phyloP scores from a whole-genome alignment of 78 protist genomes.

The Cavenderia fasciculata region DNA sequence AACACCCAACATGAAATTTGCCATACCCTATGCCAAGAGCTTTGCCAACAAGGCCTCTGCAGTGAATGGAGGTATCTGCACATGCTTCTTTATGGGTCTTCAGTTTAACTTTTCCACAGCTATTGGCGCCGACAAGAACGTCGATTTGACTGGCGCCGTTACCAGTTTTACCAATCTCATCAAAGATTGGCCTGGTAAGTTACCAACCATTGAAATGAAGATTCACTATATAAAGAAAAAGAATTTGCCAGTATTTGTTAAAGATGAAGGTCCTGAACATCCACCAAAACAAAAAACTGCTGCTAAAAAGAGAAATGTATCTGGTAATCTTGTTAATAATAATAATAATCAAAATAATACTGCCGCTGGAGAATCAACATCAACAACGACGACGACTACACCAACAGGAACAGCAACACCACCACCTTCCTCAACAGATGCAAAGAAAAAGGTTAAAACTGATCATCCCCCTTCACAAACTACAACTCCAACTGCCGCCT shows the following conservation, averaged over 20 bases:
- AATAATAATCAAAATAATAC: slow-evolving; percentile 6
- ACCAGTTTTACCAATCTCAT: slow-evolving; percentile 44
- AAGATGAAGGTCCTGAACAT: slow-evolving; percentile 12
- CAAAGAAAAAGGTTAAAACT: neutral
- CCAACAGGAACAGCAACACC: neutral
- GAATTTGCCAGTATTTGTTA: slow-evolving; percentile 44
- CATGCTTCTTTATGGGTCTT: slow-evolving; percentile 77
- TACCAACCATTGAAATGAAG: slow-evolving; percentile 74
- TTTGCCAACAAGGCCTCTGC: neutral
- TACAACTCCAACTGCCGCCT: neutral
- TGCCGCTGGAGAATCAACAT: neutral
- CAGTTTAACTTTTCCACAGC: slow-evolving; percentile 41
- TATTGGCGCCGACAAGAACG: slow-evolving; percentile 34
- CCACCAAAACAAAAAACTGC: slow-evolving; percentile 6
- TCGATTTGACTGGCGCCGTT: slow-evolving; percentile 75
- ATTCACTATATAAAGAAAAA: slow-evolving; percentile 51
- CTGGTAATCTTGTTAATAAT: neutral
- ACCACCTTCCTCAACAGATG: neutral
- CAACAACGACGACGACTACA: neutral
- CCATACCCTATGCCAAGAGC: slow-evolving; percentile 36
- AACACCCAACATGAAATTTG: slow-evolving; percentile 68
- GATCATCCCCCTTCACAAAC: neutral
- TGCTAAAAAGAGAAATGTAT: neutral
- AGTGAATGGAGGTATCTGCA: neutral
- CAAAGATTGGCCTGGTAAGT: slow-evolving; percentile 49